Conservation (phyloP, 2,329 filamentous ascomycete genomes). For the Escovopsis sp. region DNA sequence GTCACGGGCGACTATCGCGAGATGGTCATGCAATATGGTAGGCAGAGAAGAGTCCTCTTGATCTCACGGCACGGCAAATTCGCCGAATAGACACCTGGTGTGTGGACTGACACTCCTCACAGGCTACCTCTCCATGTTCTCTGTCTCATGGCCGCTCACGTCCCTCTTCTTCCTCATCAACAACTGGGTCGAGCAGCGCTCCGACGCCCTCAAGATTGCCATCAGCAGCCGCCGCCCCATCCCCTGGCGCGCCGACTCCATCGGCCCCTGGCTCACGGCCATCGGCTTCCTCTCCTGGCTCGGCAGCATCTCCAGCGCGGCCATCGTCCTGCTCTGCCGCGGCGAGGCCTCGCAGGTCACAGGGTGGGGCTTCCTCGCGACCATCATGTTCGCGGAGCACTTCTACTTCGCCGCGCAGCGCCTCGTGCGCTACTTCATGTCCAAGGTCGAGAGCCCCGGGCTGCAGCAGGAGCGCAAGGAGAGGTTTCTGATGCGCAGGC, state of each 20-base stretch:
- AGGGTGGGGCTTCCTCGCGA: conserved; percentile 65
- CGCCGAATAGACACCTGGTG: no score
- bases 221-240: conserved; percentile 77
- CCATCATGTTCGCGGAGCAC: conserved; percentile 78
- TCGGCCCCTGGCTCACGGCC: conserved; percentile 80
- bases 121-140: conserved; percentile 83
- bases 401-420: conserved; percentile 68
- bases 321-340: conserved; percentile 80
- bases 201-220: conserved; percentile 89
- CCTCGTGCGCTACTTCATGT: conserved; percentile 55
- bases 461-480: conserved; percentile 74
- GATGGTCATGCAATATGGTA: conserved; percentile 71
- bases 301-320: conserved; percentile 73
- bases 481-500: conserved; percentile 65
- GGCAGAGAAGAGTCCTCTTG: conserved; percentile 10
- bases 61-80: no score
- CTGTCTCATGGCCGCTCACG: conserved; percentile 88
- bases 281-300: conserved; percentile 88
- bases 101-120: no score
- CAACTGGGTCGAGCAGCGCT: conserved; percentile 89
- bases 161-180: conserved; percentile 80
- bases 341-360: conserved; percentile 55
- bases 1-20: conserved; percentile 84
- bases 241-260: conserved; percentile 81
- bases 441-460: conserved; percentile 72